A percentile compares a stretch with the other conserved stretches of the same genome.
phyloP scores from a whole-genome alignment of 495 filamentous ascomycete genomes.

The Penicillium atrosanguineum region DNA sequence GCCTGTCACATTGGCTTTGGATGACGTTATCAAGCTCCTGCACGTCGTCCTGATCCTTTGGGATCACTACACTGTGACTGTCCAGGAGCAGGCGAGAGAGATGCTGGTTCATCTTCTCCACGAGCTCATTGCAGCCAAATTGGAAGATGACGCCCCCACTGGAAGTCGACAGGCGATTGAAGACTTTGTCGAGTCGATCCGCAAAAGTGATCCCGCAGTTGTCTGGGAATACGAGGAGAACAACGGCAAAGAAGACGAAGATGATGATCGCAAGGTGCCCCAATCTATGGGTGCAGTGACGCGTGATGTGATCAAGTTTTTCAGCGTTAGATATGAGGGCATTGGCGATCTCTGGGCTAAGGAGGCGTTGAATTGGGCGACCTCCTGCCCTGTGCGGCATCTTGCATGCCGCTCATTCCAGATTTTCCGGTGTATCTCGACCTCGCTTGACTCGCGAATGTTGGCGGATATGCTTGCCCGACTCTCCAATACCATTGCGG shows the following conservation, averaged over 20 bases:
- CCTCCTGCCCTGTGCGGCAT: slow-evolving; percentile 93
- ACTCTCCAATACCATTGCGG: slow-evolving; percentile 92
- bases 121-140: slow-evolving; percentile 87
- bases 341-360: slow-evolving; percentile 88
- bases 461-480: slow-evolving; percentile 92
- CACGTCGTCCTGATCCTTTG: slow-evolving; percentile 92
- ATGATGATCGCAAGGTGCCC: slow-evolving; percentile 77
- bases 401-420: slow-evolving; percentile 96
- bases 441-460: slow-evolving; percentile 86
- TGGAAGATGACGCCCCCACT: slow-evolving; percentile 67
- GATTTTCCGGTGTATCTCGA: slow-evolving; percentile 90
- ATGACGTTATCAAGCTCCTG: slow-evolving; percentile 78
- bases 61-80: slow-evolving; percentile 94
- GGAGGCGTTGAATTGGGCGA: slow-evolving; percentile 89
- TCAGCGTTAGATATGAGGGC: slow-evolving; percentile 79
- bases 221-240: slow-evolving; percentile 95
- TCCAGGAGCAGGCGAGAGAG: slow-evolving; percentile 94
- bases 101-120: slow-evolving; percentile 98
- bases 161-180: slow-evolving; percentile 75
- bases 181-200: slow-evolving; percentile 85
- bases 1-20: slow-evolving; percentile 70
- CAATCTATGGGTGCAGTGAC: slow-evolving; percentile 81
- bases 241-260: slow-evolving; percentile 65
- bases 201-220: slow-evolving; percentile 78
- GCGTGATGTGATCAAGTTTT: slow-evolving; percentile 75